Evolutionary conservation across 768 basidiomycete species (phyloP).

Genomic region (Phylloporus sp.): DNA sequence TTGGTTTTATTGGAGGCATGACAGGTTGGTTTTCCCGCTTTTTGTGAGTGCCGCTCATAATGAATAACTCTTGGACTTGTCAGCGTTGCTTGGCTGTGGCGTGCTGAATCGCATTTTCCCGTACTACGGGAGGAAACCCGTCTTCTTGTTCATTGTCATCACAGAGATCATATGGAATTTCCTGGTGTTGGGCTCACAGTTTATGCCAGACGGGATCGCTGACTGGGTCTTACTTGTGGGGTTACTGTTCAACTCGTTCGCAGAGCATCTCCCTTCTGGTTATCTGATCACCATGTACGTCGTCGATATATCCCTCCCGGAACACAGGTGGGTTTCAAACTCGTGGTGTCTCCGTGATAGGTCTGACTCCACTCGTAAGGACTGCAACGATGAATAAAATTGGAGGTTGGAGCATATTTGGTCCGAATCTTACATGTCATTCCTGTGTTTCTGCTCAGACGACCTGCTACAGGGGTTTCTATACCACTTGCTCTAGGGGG

Average conservation of each 20-base stretch:
- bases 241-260: slow-evolving; percentile 15
- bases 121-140: slow-evolving; percentile 24
- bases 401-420: slow-evolving; percentile 28
- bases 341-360: neutral
- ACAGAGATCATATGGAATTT: slow-evolving; percentile 6
- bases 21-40: too few relatives aligned
- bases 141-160: slow-evolving; percentile 11
- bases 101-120: slow-evolving; percentile 23
- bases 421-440: slow-evolving; percentile 6
- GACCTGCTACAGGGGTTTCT: slow-evolving; percentile 16
- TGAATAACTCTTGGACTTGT: neutral
- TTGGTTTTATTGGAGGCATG: slow-evolving; percentile 16
- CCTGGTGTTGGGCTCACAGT: slow-evolving; percentile 17
- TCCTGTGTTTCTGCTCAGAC: neutral
- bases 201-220: slow-evolving; percentile 12
- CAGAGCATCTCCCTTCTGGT: neutral
- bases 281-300: slow-evolving; percentile 28
- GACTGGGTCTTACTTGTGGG: slow-evolving; percentile 18
- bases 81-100: slow-evolving; percentile 26
- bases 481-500: slow-evolving; percentile 30
- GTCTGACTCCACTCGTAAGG: slow-evolving; percentile 16
- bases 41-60: slow-evolving; percentile 4
- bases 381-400: slow-evolving; percentile 25
- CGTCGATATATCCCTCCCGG: slow-evolving; percentile 24
- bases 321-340: slow-evolving; percentile 19